Base-by-base conservation (phyloP, 2,329 filamentous ascomycete genomes). In the Calonectria hongkongensis region DNA sequence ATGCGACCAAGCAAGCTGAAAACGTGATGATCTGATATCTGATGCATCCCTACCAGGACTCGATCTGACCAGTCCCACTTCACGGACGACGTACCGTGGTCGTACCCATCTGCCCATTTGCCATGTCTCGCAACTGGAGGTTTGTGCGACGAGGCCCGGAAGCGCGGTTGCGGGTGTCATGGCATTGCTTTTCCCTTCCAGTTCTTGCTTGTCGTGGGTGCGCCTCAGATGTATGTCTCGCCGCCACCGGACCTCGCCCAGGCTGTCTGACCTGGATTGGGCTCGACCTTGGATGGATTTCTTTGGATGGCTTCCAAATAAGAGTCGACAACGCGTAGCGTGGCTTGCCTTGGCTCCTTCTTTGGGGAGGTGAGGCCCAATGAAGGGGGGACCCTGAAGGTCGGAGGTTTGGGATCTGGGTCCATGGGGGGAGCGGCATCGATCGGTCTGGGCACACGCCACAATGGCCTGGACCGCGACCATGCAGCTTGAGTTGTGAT, bases 401-500 rank as follows among this genome's bases (percentile, higher is more conserved):
- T 60, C 71, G 63, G 51, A 67, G 68, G 51, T 69, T 73, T 65
- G 72, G 65, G 71, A 58, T 68, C 71, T 66, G 68, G 51, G 65
- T 56, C 54, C 64, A 67, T 43, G 47, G 39, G 36, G 25, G 45
- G 66, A 48, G 33, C 30, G 30, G 60, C 68, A 74, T 74, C 71
- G 76, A 77, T 76, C 66, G 68, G 76, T 79, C 76, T 79, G 63
- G 75, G 66, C 74, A 68, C 43, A 67, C 72, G 75, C 74, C 74
- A 79, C 74, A 41, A 54, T 71, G 71, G 74, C 68, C 75, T 76
- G 63, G 76, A 75, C 77, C 68, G 65, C 73, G 33, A 43, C 58
- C 33, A 66, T 56, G 72, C 64, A 71, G 43, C 65, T 62, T 71
- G 51, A 43, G 50, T 68, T 47, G 56, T 39, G 54, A 51, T 48